Evolutionary conservation across 441 rosid species (phyloP).

Genomic region (Brassica balearica): DNA sequence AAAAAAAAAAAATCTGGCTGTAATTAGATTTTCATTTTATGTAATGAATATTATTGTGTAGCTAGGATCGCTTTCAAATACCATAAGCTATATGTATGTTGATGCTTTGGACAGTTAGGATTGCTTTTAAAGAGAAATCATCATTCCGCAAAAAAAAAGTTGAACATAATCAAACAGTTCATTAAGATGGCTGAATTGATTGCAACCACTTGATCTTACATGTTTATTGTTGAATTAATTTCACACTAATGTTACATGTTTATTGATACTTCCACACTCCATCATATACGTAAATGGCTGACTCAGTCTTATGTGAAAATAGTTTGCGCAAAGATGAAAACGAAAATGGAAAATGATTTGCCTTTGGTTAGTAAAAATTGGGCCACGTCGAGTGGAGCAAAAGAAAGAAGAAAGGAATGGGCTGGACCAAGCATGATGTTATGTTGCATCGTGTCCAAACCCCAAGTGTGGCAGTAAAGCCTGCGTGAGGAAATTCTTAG

Average conservation of each 20-base stretch:
- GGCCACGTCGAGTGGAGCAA: neutral
- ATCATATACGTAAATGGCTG: no score
- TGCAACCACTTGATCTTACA: neutral
- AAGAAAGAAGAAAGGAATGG: neutral
- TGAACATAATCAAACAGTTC: neutral
- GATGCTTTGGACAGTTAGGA: neutral
- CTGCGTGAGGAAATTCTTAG: neutral
- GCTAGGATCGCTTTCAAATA: neutral
- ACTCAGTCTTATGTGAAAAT: neutral
- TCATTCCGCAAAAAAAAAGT: no score
- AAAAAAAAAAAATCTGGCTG: no score
- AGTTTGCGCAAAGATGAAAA: neutral
- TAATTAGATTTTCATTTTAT: neutral
- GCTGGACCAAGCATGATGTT: neutral
- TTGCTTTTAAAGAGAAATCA: no score
- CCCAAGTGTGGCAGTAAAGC: neutral
- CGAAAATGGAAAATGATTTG: neutral
- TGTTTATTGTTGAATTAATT: neutral
- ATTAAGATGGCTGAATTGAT: neutral
- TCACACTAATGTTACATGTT: neutral
- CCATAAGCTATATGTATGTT: neutral
- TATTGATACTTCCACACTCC: no score
- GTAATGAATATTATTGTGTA: neutral
- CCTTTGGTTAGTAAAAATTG: neutral
- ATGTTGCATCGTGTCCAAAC: neutral